Conservation (phyloP, 495 filamentous ascomycete genomes). For the Aspergillus sclerotiicarbonarius region DNA sequence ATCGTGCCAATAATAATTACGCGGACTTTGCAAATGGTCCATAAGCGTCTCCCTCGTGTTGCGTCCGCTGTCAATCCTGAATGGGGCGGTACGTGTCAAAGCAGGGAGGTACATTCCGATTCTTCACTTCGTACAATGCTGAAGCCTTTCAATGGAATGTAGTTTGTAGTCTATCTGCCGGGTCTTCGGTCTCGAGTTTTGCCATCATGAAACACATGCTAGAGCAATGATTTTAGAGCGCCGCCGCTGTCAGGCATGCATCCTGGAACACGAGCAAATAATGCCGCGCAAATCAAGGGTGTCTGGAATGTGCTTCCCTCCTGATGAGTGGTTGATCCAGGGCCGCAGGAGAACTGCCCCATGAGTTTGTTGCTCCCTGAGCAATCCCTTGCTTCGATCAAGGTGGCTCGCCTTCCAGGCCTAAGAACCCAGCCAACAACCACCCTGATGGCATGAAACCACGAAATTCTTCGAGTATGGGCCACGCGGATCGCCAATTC, state of each 20-base stretch:
- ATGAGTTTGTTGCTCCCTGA: background rate
- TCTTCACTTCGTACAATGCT: background rate
- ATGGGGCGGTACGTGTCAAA: slow-evolving; percentile 52
- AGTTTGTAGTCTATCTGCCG: background rate
- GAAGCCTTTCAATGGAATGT: slow-evolving; percentile 3
- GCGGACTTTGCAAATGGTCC: slow-evolving; percentile 27
- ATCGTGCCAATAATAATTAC: slow-evolving; percentile 38
- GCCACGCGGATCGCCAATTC: background rate
- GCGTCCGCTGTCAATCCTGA: slow-evolving; percentile 36
- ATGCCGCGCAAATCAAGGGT: slow-evolving; percentile 12
- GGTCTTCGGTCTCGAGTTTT: background rate
- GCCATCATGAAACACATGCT: background rate
- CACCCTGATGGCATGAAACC: background rate
- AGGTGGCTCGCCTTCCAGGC: background rate
- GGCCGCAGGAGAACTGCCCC: background rate
- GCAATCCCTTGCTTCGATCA: background rate
- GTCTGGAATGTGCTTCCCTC: background rate
- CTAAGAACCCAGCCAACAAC: background rate
- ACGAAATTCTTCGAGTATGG: background rate
- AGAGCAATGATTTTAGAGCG: no score
- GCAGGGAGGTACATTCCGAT: slow-evolving; percentile 46
- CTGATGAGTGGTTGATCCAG: background rate
- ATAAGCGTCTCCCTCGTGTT: slow-evolving; percentile 47
- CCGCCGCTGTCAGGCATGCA: background rate
- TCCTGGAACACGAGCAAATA: background rate